These are phyloP conservation scores for Euphrasia confusa DNA, from an alignment of 257 asterid species.

Conservation along the genomic window DNA sequence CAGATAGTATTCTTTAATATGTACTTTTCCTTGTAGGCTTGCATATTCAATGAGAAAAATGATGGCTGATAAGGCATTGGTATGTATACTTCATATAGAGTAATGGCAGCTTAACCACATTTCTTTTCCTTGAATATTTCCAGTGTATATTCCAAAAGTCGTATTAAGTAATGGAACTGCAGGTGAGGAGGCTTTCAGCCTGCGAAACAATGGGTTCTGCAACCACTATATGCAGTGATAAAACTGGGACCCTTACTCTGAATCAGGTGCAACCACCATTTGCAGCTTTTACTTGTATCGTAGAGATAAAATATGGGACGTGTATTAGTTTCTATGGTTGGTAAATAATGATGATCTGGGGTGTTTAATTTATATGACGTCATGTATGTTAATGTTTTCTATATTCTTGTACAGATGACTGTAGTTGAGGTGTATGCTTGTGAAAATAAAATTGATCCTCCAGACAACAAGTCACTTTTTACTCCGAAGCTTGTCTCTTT, in stretches of 20 bases:
- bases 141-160: conserved; percentile 4
- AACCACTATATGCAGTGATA: conserved; percentile 94
- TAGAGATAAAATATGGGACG: conserved; percentile 15
- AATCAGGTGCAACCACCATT: conserved; percentile 38
- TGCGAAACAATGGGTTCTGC: conserved; percentile 99
- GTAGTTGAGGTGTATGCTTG: conserved; percentile 72
- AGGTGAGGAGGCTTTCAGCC: conserved; percentile 98
- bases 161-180: conserved; percentile 24
- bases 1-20: conserved; percentile 12
- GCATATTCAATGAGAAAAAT: conserved; percentile 97
- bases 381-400: conserved; percentile 1
- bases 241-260: conserved; percentile 90
- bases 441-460: conserved; percentile 52
- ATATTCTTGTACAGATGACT: conserved; percentile 54
- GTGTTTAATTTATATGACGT: background rate
- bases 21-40: conserved; percentile 53
- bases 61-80: conserved; percentile 99
- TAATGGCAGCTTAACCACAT: conserved; percentile 9
- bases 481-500: conserved; percentile 49
- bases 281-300: conserved; percentile 5
- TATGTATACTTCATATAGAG: conserved; percentile 27
- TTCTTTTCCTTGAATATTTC: conserved; percentile 13
- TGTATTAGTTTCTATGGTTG: background rate
- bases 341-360: background rate
- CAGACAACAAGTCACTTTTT: conserved; percentile 50